Evolutionary conservation across 306 rosid species (phyloP), one percentile per base, ranked within the genome.

Genomic region (Inga oerstediana): DNA sequence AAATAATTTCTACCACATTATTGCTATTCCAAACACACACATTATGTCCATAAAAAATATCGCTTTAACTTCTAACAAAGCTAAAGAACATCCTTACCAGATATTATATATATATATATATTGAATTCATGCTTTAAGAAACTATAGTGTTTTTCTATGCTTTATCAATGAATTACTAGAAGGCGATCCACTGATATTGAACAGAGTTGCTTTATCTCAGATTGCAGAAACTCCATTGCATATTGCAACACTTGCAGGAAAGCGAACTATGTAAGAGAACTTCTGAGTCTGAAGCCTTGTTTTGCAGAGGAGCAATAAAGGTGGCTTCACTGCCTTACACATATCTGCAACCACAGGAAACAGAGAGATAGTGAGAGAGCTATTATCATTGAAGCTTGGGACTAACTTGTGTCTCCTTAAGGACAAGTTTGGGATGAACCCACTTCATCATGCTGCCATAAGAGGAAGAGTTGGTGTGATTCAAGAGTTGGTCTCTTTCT

Each of bases 401-500:
- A 48, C 82, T 79, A 41, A 79, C 3, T 37, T 64, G 4, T 27
- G 45, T 17, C 62, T 64, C 22, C 68, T 67, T 10, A 79, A 32
- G 37, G 82, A 79, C 82, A 79, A 48, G 37, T 35, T 67, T 2
- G 82, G 82, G 34, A 27, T 34, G 56, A 78, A 37, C 70, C 81
- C 81, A 30, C 74, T 66, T 17, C 82, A 79, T n/a, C 67, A 46
- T 45, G 75, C 75, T 11, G 82, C 82, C 66, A 67, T 79, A 46
- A 66, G 44, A 79, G 82, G 82, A 65, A 65, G 75, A 62, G 48
- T 46, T 67, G 52, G 10, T 48, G 75, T 66, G n/a, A 79, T 79
- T 66, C 35, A 79, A 34, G 66, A 66, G 49, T 34, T 66, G 75
- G 65, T 79, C 10, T 66, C 82, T 49, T 69, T 17, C n/a, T 79